Percentiles rank a stretch among this genome's conserved stretches.
phyloP scores from a whole-genome alignment of 2,329 filamentous ascomycete species.

The Reticulascus tulasneorum region DNA sequence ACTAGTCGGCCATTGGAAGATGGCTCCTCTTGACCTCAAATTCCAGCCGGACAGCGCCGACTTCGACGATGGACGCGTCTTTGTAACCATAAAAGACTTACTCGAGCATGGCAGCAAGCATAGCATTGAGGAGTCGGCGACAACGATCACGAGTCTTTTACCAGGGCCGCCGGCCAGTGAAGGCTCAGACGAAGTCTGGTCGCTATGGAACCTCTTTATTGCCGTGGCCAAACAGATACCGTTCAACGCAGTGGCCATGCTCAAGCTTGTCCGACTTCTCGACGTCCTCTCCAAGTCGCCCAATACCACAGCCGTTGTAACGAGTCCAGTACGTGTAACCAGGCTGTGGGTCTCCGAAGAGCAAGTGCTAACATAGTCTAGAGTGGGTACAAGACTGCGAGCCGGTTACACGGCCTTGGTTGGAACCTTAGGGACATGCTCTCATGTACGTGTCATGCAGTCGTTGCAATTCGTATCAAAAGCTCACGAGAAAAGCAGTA shows the following conservation, averaged over 20 bases:
- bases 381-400: slow-evolving; percentile 11
- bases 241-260: slow-evolving; percentile 7
- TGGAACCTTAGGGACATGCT: slow-evolving; percentile 4
- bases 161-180: neutral
- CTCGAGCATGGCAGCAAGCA: too few relatives aligned
- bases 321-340: slow-evolving; percentile 1
- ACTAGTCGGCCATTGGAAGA: too few relatives aligned
- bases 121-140: too few relatives aligned
- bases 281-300: slow-evolving; percentile 9
- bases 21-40: too few relatives aligned
- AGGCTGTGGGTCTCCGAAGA: neutral
- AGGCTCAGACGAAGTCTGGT: neutral
- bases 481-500: neutral
- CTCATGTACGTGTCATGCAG: slow-evolving; percentile 3
- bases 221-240: slow-evolving; percentile 14
- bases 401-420: slow-evolving; percentile 3
- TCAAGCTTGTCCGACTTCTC: slow-evolving; percentile 9
- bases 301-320: slow-evolving; percentile 6
- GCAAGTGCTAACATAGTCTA: neutral
- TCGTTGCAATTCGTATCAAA: neutral
- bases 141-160: too few relatives aligned
- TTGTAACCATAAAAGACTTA: neutral
- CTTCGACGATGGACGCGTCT: slow-evolving; percentile 5
- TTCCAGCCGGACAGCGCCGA: neutral
- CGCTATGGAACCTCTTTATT: slow-evolving; percentile 12